phyloP scores from a whole-genome alignment of 257 asterid genomes.

The Penstemon eatonii region DNA sequence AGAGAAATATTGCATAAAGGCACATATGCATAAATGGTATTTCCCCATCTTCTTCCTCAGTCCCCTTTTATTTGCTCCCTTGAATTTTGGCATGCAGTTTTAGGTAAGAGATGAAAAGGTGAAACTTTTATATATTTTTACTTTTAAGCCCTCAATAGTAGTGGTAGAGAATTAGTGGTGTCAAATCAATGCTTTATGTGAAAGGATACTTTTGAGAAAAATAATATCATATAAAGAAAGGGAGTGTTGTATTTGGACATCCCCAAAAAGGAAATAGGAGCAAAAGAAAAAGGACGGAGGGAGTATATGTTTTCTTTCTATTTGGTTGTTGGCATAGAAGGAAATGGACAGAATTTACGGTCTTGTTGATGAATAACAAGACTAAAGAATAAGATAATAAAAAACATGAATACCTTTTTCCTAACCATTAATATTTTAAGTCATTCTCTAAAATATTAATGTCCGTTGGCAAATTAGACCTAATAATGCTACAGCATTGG shows the following conservation, averaged over 20 bases:
- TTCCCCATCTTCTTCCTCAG: not conserved
- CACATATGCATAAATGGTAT: not conserved
- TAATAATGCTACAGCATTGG: conserved; percentile 4
- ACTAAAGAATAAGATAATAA: not conserved
- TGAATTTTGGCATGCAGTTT: no score
- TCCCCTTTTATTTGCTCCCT: not conserved
- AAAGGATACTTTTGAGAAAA: no score
- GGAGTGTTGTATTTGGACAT: not conserved
- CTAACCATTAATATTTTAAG: conserved; percentile 13
- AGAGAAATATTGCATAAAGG: not conserved
- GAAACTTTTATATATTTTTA: no score
- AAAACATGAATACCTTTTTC: conserved; percentile 14
- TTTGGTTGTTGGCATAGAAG: no score
- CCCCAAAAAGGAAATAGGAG: no score
- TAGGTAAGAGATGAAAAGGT: no score
- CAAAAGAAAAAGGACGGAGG: no score
- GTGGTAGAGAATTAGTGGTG: no score
- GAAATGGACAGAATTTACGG: not conserved
- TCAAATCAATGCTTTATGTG: no score
- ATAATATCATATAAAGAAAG: no score
- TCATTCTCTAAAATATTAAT: conserved; percentile 11
- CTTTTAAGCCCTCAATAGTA: no score
- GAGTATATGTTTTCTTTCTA: no score
- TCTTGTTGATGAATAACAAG: not conserved
- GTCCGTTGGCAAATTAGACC: conserved; percentile 5